Evolutionary conservation across 73 alveolate species (phyloP).

Genomic region (Tetrahymena elliotti): DNA sequence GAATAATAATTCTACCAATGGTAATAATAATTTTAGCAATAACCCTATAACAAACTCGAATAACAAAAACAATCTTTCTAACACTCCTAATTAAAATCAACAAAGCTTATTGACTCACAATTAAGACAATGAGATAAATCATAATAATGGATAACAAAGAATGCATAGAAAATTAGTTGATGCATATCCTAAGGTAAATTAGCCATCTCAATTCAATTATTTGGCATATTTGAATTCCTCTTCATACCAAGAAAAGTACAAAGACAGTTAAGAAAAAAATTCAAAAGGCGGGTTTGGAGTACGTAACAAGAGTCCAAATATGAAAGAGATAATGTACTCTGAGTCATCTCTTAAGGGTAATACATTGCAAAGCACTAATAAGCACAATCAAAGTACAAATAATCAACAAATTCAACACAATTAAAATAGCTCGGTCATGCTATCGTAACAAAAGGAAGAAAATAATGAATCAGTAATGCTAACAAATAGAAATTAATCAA

Average conservation of each 20-base stretch:
- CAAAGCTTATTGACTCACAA: background rate
- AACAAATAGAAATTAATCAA: background rate
- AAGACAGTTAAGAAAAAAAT: background rate
- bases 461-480: background rate
- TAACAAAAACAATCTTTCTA: background rate
- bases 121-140: background rate
- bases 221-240: background rate
- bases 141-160: background rate
- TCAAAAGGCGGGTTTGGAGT: background rate
- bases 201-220: background rate
- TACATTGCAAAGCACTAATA: background rate
- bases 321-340: background rate
- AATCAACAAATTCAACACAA: background rate
- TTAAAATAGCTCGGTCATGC: background rate
- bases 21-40: background rate
- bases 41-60: background rate
- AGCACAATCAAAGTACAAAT: background rate
- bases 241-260: background rate
- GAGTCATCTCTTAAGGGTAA: background rate
- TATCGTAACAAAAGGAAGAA: background rate
- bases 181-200: background rate
- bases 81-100: background rate
- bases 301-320: background rate
- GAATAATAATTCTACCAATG: background rate
- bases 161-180: background rate